Evolutionary conservation across 1,284 basidiomycete genomes (phyloP).

Genomic region (Boletus sp.): DNA sequence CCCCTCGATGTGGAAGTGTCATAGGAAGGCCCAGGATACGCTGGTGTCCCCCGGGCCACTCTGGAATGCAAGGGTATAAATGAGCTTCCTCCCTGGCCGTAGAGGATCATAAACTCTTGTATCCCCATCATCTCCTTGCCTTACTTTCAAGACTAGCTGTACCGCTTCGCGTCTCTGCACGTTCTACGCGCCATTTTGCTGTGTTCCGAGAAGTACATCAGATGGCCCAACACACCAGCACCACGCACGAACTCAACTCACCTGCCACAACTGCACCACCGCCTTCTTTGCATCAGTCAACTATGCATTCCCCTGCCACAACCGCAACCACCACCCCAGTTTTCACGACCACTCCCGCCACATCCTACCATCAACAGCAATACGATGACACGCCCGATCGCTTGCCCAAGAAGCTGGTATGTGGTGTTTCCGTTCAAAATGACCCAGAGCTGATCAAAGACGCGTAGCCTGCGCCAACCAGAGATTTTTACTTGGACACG

Average conservation of each 20-base stretch:
- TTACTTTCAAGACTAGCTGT: not conserved
- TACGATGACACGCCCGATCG: not conserved
- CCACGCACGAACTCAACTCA: not conserved
- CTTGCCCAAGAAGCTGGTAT: not conserved
- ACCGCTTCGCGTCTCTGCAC: not conserved
- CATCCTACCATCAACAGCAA: not conserved
- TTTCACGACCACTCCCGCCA: not conserved
- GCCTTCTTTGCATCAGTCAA: too few species aligned
- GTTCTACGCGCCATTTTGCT: too few species aligned
- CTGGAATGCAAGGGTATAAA: slow-evolving; percentile 9
- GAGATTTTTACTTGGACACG: slow-evolving; percentile 21
- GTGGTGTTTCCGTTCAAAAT: too few species aligned
- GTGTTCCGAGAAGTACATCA: not conserved
- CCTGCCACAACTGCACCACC: not conserved
- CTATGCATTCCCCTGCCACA: too few species aligned
- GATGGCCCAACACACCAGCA: not conserved
- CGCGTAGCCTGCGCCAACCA: not conserved
- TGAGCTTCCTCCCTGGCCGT: not conserved
- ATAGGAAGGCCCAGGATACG: too few species aligned
- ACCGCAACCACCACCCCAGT: too few species aligned
- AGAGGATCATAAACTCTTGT: not conserved
- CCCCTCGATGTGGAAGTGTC: slow-evolving; percentile 5
- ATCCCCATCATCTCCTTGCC: too few species aligned
- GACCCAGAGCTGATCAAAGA: not conserved
- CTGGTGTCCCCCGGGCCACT: too few species aligned